Evolutionary conservation across 2,329 filamentous ascomycete species (phyloP).

Genomic region (Ceratocystiopsis sp.): DNA sequence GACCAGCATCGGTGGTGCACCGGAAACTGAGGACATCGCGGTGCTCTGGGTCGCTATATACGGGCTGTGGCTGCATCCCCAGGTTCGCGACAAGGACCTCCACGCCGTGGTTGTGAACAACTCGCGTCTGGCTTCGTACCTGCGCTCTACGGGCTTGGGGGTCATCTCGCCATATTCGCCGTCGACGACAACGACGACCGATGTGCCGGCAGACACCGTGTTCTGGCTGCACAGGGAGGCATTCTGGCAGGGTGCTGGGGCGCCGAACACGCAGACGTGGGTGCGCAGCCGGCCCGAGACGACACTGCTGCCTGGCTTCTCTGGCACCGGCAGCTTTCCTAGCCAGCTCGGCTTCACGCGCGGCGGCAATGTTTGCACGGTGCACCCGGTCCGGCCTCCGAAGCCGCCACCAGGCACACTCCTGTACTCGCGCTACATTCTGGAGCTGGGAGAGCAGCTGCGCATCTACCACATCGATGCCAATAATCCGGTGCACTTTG

Average conservation of each 20-base stretch:
- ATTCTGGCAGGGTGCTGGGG: conserved; percentile 22
- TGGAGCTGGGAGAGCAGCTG: conserved; percentile 51
- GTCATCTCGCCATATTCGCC: conserved; percentile 6
- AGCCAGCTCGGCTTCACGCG: conserved; percentile 16
- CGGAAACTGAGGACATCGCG: background rate
- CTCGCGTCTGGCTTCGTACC: conserved; percentile 4
- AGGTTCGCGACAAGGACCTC: conserved; percentile 3
- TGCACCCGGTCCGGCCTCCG: conserved; percentile 51
- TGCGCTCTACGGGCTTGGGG: conserved; percentile 7
- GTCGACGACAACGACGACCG: conserved; percentile 1
- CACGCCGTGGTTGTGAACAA: conserved; percentile 5
- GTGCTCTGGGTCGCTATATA: conserved; percentile 8
- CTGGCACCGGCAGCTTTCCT: conserved; percentile 19
- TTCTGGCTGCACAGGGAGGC: conserved; percentile 9
- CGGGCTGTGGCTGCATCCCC: conserved; percentile 8
- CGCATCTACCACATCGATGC: conserved; percentile 48
- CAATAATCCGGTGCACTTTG: conserved; percentile 50
- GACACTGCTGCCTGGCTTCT: conserved; percentile 24
- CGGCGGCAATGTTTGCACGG: conserved; percentile 18
- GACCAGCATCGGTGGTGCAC: too few species aligned
- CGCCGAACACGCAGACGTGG: conserved; percentile 31
- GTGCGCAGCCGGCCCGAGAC: conserved; percentile 45
- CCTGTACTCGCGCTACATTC: conserved; percentile 65
- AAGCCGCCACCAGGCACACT: conserved; percentile 56
- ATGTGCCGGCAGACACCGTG: conserved; percentile 2